phyloP scores from a whole-genome alignment of 225 moss, liverwort and hornwort genomes.

The Pleurozium schreberi region DNA sequence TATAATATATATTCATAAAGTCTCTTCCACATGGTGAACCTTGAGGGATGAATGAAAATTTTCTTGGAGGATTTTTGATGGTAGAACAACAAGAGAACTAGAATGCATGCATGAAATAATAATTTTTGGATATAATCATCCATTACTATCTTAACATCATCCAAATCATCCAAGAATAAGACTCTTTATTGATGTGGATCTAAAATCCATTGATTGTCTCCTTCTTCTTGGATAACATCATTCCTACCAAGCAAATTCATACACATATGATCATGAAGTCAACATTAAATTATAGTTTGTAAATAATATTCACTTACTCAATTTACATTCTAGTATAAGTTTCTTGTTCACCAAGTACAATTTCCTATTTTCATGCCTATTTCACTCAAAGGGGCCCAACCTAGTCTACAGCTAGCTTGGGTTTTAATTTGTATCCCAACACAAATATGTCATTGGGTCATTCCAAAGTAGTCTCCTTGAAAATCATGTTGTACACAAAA shows the following conservation, averaged over 20 bases:
- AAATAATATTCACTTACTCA: not conserved
- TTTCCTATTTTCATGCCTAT: not conserved
- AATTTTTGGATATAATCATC: not conserved
- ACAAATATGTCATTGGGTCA: accelerated
- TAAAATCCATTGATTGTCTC: not conserved
- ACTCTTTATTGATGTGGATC: not conserved
- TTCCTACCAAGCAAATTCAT: not conserved
- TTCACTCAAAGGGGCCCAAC: accelerated
- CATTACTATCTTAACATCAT: not conserved
- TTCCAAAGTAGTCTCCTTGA: not conserved
- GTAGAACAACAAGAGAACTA: no score
- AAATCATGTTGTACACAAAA: accelerated
- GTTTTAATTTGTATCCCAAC: not conserved
- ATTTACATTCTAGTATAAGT: accelerated
- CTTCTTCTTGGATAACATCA: not conserved
- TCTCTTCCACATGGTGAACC: not conserved
- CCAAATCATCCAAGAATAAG: not conserved
- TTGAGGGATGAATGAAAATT: not conserved
- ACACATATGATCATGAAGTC: accelerated
- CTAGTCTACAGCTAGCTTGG: accelerated
- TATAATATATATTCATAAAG: no score
- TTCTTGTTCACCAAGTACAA: not conserved
- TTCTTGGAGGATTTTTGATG: not conserved
- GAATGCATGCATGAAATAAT: not conserved
- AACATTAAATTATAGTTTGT: not conserved